Conservation (phyloP, 2,329 filamentous ascomycete genomes). For the Diaporthe citriasiana region DNA sequence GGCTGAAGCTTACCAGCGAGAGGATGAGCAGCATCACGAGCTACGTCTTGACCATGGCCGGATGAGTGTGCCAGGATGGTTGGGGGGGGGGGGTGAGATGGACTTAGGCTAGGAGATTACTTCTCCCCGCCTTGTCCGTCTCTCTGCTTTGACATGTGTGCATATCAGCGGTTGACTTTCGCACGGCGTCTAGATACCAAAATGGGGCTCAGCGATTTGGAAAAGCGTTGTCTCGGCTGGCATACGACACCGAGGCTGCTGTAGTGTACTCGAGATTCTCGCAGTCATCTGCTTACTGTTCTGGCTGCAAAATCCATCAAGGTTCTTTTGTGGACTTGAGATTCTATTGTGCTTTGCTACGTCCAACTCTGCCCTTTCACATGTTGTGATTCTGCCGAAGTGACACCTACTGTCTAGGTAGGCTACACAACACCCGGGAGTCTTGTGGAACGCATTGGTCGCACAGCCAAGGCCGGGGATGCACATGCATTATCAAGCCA, state of each 20-base stretch:
- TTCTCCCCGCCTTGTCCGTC: not conserved
- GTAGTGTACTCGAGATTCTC: not conserved
- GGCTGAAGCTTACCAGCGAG: conserved; percentile 95
- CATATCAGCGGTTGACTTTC: conserved; percentile 17
- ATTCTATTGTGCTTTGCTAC: not conserved
- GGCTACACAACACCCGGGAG: not conserved
- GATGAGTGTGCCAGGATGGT: conserved; percentile 47
- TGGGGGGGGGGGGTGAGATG: not conserved
- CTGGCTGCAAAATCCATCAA: not conserved
- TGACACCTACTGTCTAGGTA: not conserved
- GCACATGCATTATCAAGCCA: conserved; percentile 5
- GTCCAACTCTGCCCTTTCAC: not conserved
- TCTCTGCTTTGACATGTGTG: conserved; percentile 2
- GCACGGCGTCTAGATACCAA: conserved; percentile 25
- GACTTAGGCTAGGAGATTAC: not conserved
- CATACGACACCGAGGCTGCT: not conserved
- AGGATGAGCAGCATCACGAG: conserved; percentile 81
- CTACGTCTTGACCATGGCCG: conserved; percentile 66
- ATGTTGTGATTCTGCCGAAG: not conserved
- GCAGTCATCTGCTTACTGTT: not conserved
- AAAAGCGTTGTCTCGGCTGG: conserved; percentile 4
- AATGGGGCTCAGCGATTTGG: conserved; percentile 12
- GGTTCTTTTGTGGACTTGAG: not conserved
- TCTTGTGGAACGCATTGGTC: not conserved
- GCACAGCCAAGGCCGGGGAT: conserved; percentile 16